Conservation (phyloP, 1,139 yeast genomes). For the Wickerhamomyces sp. region DNA sequence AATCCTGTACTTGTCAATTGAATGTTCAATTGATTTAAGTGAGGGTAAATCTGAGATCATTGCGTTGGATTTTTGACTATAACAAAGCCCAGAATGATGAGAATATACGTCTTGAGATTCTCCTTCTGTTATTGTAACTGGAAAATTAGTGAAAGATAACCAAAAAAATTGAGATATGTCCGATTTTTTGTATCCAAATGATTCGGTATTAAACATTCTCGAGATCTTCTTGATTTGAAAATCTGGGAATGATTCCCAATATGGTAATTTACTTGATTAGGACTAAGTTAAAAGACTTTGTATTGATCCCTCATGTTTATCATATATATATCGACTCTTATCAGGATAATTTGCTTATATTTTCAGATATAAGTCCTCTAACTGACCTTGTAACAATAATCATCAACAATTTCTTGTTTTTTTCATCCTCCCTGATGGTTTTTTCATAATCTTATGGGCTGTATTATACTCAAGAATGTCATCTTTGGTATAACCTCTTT, state of each 20-base stretch:
- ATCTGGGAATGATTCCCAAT: no score
- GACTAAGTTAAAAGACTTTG: no score
- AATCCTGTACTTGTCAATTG: slow-evolving; percentile 13
- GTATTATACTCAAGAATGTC: slow-evolving; percentile 9
- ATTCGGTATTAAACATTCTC: background rate
- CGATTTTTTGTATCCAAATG: no score
- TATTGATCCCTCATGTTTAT: no score
- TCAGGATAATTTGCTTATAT: no score
- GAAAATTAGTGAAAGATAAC: background rate
- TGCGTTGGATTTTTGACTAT: background rate
- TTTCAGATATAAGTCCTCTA: background rate
- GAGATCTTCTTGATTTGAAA: background rate
- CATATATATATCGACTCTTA: no score
- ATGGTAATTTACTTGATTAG: background rate
- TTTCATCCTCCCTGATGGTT: slow-evolving; percentile 1
- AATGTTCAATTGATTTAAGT: slow-evolving; percentile 15
- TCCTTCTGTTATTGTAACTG: background rate
- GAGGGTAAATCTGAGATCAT: slow-evolving; percentile 2
- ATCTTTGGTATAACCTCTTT: slow-evolving; percentile 20
- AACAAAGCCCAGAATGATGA: no score
- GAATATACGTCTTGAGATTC: no score
- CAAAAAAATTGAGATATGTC: background rate
- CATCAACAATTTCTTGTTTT: background rate
- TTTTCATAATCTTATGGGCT: background rate
- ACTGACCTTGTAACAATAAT: background rate